phyloP scores from a whole-genome alignment of 768 basidiomycete species.

The Chalciporus chontae region DNA sequence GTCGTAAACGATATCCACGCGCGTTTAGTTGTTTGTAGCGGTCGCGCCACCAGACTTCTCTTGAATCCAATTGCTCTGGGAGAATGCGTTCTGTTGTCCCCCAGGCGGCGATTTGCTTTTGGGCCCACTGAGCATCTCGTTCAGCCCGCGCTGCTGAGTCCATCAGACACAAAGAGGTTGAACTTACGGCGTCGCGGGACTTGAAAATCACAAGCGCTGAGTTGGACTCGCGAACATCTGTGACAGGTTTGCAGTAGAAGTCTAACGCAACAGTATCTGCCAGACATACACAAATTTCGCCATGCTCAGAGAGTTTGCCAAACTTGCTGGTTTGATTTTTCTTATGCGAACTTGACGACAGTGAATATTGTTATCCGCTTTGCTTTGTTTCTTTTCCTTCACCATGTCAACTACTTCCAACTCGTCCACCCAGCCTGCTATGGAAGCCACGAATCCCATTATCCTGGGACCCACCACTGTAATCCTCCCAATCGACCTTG shows the following conservation, averaged over 20 bases:
- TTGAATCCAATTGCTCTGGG: background rate
- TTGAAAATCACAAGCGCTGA: background rate
- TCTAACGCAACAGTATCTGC: no score
- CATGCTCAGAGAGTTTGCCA: no score
- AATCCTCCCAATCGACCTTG: constrained; percentile 1
- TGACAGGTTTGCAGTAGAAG: no score
- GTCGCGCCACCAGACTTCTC: constrained; percentile 17
- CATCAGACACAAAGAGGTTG: no score
- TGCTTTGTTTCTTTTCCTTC: background rate
- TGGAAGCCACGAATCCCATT: background rate
- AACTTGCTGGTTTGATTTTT: no score
- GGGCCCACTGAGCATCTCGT: background rate
- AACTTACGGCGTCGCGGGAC: constrained; percentile 2
- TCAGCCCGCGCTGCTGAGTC: background rate
- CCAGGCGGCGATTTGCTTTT: background rate
- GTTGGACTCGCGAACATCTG: no score
- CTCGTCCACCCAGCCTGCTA: background rate
- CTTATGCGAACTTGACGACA: no score
- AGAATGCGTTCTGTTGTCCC: background rate
- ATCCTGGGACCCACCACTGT: background rate
- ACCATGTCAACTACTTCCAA: background rate
- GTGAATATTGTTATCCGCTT: no score
- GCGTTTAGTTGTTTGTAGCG: constrained; percentile 29
- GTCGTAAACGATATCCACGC: constrained; percentile 33
- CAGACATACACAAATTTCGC: no score